A percentile compares a stretch with the other conserved stretches of the same genome.
phyloP scores from a whole-genome alignment of 768 basidiomycete species.

The Mycena maculata region DNA sequence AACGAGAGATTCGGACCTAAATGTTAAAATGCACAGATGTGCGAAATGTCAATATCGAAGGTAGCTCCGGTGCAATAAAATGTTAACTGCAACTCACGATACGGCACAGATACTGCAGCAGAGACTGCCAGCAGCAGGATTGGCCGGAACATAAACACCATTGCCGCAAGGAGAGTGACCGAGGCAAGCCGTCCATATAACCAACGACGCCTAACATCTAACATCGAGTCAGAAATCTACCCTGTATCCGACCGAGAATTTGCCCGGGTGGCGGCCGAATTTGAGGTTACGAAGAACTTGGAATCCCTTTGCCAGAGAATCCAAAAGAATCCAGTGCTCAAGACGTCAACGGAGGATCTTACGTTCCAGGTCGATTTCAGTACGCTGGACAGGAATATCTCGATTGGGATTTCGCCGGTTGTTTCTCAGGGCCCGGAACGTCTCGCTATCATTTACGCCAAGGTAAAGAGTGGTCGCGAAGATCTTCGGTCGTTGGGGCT shows the following conservation, averaged over 20 bases:
- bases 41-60: slow-evolving; percentile 17
- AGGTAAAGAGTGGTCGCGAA: slow-evolving; percentile 19
- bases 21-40: slow-evolving; percentile 24
- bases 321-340: slow-evolving; percentile 23
- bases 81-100: background rate
- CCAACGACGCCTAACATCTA: background rate
- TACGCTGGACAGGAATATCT: slow-evolving; percentile 20
- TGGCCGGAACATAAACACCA: slow-evolving; percentile 21
- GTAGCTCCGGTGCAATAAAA: background rate
- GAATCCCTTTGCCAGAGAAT: slow-evolving; percentile 12
- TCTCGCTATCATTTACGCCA: slow-evolving; percentile 18
- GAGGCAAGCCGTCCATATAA: background rate
- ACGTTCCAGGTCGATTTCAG: slow-evolving; percentile 28
- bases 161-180: slow-evolving; percentile 9
- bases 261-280: slow-evolving; percentile 10
- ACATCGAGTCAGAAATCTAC: slow-evolving; percentile 8
- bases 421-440: background rate
- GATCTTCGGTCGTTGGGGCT: slow-evolving; percentile 11
- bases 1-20: background rate
- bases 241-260: slow-evolving; percentile 30
- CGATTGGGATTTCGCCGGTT: slow-evolving; percentile 17
- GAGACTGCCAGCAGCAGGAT: slow-evolving; percentile 22
- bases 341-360: background rate
- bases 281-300: slow-evolving; percentile 15
- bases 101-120: slow-evolving; percentile 23